These are phyloP conservation scores for Paxillus ammoniavirescens DNA, from an alignment of 768 basidiomycete species.

Conservation along the genomic window DNA sequence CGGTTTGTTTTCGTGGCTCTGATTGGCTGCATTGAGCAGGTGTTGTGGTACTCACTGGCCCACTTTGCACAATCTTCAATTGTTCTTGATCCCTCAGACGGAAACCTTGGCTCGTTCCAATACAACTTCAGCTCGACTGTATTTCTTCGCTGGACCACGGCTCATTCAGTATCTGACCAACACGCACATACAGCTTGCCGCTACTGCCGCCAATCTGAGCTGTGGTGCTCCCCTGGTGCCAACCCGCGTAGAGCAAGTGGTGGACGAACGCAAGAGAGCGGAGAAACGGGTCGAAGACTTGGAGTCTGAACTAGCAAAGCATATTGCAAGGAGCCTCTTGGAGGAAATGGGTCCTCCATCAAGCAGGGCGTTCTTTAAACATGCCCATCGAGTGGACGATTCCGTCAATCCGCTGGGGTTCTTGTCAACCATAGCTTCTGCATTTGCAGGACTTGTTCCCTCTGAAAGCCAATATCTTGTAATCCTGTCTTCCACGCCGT, in stretches of 20 bases:
- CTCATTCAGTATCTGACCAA: conserved; percentile 61
- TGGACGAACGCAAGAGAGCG: conserved; percentile 63
- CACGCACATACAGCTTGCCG: conserved; percentile 54
- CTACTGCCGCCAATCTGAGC: conserved; percentile 59
- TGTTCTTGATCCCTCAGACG: conserved; percentile 70
- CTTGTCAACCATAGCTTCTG: conserved; percentile 54
- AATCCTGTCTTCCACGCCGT: conserved; percentile 62
- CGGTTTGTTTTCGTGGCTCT: conserved; percentile 8
- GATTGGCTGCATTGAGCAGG: conserved; percentile 32
- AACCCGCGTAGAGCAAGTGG: conserved; percentile 63
- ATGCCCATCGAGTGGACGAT: conserved; percentile 63
- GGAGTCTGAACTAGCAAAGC: conserved; percentile 59
- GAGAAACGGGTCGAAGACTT: conserved; percentile 70
- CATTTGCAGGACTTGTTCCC: conserved; percentile 33
- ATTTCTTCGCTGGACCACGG: conserved; percentile 82
- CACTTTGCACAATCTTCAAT: conserved; percentile 66
- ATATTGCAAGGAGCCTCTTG: conserved; percentile 43
- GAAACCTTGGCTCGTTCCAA: conserved; percentile 61
- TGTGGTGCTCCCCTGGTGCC: conserved; percentile 67
- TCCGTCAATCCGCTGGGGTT: conserved; percentile 56
- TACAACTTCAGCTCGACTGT: conserved; percentile 67
- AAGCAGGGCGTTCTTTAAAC: conserved; percentile 39
- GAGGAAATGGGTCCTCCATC: conserved; percentile 33
- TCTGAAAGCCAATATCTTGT: conserved; percentile 40
- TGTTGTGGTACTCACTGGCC: conserved; percentile 87